These are phyloP conservation scores for Colletotrichum tropicale DNA, from an alignment of 2,329 filamentous ascomycete genomes.

Conservation along the genomic window DNA sequence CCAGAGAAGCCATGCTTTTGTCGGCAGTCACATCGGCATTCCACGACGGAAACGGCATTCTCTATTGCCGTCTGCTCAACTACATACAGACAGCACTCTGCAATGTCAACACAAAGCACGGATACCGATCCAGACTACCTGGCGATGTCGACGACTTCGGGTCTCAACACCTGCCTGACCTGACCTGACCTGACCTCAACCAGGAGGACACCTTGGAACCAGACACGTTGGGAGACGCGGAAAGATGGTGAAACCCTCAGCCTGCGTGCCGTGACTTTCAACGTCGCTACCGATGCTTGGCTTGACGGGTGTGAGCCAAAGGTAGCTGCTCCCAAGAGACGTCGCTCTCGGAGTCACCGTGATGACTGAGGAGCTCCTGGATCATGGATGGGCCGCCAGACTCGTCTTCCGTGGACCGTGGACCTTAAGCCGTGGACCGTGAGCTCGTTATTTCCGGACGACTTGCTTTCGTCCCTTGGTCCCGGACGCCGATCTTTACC, in stretches of 20 bases:
- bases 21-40: slow-evolving; percentile 13
- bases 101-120: not conserved
- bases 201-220: not conserved
- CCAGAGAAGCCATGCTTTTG: not conserved
- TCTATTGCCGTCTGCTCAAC: not conserved
- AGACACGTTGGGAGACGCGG: not conserved
- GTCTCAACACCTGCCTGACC: not conserved
- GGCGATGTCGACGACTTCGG: not conserved
- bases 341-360: slow-evolving; percentile 19
- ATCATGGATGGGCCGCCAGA: not conserved
- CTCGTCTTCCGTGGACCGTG: not conserved
- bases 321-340: not conserved
- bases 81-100: not conserved
- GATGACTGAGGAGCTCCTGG: slow-evolving; percentile 16
- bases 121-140: not conserved
- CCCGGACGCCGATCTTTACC: slow-evolving; percentile 14
- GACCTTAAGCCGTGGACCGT: not conserved
- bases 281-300: not conserved
- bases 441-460: slow-evolving; percentile 11
- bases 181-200: not conserved
- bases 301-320: not conserved
- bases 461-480: not conserved
- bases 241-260: not conserved
- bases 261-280: not conserved
- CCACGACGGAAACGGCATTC: not conserved